A percentile compares a stretch with the other conserved stretches of the same genome.
Conservation (phyloP, 106 monocot species). For the Iris macrosiphon region DNA sequence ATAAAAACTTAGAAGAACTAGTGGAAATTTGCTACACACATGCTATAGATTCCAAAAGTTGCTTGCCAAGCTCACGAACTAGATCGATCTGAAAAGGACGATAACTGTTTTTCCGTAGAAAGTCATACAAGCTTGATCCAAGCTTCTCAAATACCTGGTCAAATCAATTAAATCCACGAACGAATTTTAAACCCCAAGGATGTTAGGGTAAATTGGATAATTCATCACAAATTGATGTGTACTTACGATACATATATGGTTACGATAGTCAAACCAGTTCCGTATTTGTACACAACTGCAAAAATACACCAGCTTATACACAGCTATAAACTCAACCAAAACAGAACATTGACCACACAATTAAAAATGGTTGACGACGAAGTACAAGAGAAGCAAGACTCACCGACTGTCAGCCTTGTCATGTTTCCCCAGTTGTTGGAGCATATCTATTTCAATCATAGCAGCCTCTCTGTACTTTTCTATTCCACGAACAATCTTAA, state of each 20-base stretch:
- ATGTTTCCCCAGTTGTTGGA: conserved; percentile 38
- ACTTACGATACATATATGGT: conserved; percentile 86
- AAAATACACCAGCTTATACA: conserved; percentile 26
- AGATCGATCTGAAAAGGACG: conserved; percentile 79
- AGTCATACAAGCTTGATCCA: conserved; percentile 35
- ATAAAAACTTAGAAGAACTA: neutral
- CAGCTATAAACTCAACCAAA: conserved; percentile 5
- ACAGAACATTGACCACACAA: neutral
- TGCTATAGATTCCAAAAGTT: too few species aligned
- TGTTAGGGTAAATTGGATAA: conserved; percentile 9
- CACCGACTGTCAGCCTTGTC: conserved; percentile 36
- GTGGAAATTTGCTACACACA: too few species aligned
- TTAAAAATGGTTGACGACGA: neutral
- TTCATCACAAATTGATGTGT: conserved; percentile 27
- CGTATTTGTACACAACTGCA: conserved; percentile 87
- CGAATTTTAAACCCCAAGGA: conserved; percentile 20
- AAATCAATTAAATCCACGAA: conserved; percentile 37
- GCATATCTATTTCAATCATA: conserved; percentile 72
- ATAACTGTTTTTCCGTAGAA: too few species aligned
- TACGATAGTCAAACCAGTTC: too few species aligned
- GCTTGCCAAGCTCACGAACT: conserved; percentile 85
- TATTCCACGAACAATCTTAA: conserved; percentile 50
- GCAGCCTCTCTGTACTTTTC: conserved; percentile 66
- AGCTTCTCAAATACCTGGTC: conserved; percentile 79
- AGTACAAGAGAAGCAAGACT: conserved; percentile 1